phyloP scores from a whole-genome alignment of 306 rosid genomes.

The Malus sieversii region DNA sequence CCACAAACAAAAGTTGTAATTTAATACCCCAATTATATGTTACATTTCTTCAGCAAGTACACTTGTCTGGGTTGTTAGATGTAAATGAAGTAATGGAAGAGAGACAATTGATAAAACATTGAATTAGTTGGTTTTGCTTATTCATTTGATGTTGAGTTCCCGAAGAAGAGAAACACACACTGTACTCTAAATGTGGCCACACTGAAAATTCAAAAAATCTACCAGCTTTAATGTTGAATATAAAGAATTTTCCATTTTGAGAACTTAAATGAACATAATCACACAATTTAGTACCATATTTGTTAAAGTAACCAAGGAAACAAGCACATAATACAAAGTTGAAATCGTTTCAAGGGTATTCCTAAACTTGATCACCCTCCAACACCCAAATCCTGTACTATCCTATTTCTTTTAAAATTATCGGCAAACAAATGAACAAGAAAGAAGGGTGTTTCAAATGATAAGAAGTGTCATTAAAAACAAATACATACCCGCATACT shows the following conservation, averaged over 20 bases:
- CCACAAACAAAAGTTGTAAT: background rate
- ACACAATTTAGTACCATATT: background rate
- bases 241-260: background rate
- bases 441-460: background rate
- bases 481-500: slow-evolving; percentile 64
- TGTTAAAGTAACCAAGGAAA: background rate
- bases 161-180: background rate
- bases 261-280: background rate
- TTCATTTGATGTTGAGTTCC: background rate
- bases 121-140: background rate
- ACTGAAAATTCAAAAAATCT: background rate
- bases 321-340: background rate
- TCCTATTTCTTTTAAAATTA: background rate
- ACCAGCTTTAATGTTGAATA: background rate
- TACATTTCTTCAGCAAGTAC: background rate
- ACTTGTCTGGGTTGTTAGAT: background rate
- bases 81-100: background rate
- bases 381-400: background rate
- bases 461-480: background rate
- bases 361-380: background rate
- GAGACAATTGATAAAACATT: background rate
- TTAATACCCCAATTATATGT: background rate
- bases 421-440: background rate
- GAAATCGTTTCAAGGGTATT: background rate
- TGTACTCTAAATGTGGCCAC: background rate